Evolutionary conservation across 345 rosid genomes (phyloP).

Genomic region (Euphorbia peplus): DNA sequence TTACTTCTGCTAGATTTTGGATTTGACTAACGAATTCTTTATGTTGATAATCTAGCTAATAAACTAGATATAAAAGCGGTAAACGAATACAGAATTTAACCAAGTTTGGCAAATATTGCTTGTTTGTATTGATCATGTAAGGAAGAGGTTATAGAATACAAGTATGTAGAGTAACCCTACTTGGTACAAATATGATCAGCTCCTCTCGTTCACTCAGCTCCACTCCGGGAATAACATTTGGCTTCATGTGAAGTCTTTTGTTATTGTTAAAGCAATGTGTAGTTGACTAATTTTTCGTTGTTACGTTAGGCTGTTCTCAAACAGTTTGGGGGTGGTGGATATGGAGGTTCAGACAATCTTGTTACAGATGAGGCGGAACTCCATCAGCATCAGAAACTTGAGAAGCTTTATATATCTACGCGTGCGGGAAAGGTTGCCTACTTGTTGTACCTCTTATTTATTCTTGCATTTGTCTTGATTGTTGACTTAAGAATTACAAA

Average conservation of each 20-base stretch:
- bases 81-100: no score
- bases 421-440: conserved; percentile 77
- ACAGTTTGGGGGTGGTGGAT: conserved; percentile 87
- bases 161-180: no score
- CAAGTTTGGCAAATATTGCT: no score
- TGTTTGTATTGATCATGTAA: no score
- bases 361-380: conserved; percentile 73
- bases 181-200: no score
- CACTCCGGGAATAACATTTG: no score
- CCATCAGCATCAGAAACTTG: conserved; percentile 77
- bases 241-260: background rate
- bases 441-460: conserved; percentile 6
- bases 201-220: no score
- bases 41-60: no score
- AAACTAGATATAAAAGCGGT: no score
- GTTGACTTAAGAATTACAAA: conserved; percentile 7
- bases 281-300: background rate
- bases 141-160: no score
- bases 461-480: conserved; percentile 1
- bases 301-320: conserved; percentile 76
- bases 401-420: conserved; percentile 89
- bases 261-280: conserved; percentile 7
- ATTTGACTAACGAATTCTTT: no score
- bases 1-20: no score
- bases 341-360: conserved; percentile 70